phyloP scores from a whole-genome alignment of 495 filamentous ascomycete genomes.

The Penicillium waksmanii region DNA sequence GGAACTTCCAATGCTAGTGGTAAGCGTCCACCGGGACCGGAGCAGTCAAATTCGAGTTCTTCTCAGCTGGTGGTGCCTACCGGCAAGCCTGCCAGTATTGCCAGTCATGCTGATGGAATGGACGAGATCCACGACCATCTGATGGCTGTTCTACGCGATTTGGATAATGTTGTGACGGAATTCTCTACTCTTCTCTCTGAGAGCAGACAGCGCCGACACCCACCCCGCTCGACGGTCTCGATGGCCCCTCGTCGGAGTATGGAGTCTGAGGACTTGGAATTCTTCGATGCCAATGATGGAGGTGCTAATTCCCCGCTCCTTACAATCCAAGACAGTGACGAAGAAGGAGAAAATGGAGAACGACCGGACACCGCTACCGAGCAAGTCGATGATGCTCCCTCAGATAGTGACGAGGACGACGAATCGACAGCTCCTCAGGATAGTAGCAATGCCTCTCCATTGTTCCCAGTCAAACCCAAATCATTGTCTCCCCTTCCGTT shows the following conservation, averaged over 20 bases:
- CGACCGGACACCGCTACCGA: constrained; percentile 31
- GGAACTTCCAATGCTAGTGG: constrained; percentile 31
- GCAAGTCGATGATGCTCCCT: constrained; percentile 46
- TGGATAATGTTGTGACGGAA: constrained; percentile 79
- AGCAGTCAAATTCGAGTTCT: constrained; percentile 46
- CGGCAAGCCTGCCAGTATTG: constrained; percentile 42
- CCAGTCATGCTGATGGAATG: constrained; percentile 54
- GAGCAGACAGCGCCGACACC: constrained; percentile 76
- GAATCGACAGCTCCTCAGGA: constrained; percentile 41
- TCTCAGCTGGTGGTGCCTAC: constrained; percentile 63
- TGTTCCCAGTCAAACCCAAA: constrained; percentile 76
- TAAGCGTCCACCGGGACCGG: constrained; percentile 30
- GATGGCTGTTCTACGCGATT: constrained; percentile 74
- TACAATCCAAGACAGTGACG: constrained; percentile 68
- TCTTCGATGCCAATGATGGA: constrained; percentile 87
- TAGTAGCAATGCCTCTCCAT: constrained; percentile 48
- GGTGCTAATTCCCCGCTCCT: constrained; percentile 69
- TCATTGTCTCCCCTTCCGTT: constrained; percentile 79
- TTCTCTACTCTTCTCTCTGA: constrained; percentile 76
- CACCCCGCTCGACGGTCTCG: constrained; percentile 43
- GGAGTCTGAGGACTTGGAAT: constrained; percentile 83
- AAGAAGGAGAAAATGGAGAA: constrained; percentile 43
- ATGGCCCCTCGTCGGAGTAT: constrained; percentile 70
- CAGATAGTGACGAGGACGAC: constrained; percentile 60
- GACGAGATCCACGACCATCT: constrained; percentile 74